These are phyloP conservation scores for Debaryomyces coudertii DNA, from an alignment of 1,139 yeast species.

Conservation along the genomic window DNA sequence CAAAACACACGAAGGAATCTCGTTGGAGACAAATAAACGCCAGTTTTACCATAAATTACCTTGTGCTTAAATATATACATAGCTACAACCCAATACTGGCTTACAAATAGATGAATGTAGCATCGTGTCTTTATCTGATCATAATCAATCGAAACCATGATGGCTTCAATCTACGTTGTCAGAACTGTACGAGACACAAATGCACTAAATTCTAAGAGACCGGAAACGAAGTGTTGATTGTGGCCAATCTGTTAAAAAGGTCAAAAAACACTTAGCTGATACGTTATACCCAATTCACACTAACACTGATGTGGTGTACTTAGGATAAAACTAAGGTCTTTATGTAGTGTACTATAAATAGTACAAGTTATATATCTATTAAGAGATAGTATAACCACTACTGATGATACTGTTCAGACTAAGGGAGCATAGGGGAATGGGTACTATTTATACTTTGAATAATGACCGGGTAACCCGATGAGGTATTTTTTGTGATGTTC, in stretches of 20 bases:
- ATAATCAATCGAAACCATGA: slow-evolving; percentile 25
- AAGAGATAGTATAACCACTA: slow-evolving; percentile 74
- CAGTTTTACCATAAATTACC: not conserved
- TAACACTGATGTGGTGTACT: slow-evolving; percentile 38
- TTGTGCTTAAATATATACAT: not conserved
- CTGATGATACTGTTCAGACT: slow-evolving; percentile 51
- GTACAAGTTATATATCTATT: slow-evolving; percentile 51
- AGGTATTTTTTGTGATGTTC: slow-evolving; percentile 3
- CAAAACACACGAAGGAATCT: not conserved
- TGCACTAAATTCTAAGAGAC: slow-evolving; percentile 62
- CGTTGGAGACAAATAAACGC: no score
- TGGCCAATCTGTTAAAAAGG: slow-evolving; percentile 65
- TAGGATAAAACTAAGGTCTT: slow-evolving; percentile 52
- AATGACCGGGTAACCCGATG: slow-evolving; percentile 22
- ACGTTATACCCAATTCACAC: slow-evolving; percentile 37
- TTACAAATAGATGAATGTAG: slow-evolving; percentile 35
- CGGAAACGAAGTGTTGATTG: slow-evolving; percentile 75
- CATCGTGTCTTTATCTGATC: slow-evolving; percentile 50
- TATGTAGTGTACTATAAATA: slow-evolving; percentile 43
- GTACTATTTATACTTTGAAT: slow-evolving; percentile 20
- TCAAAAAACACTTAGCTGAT: slow-evolving; percentile 62
- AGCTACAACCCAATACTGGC: not conserved
- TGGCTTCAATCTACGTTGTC: slow-evolving; percentile 23
- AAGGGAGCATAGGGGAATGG: slow-evolving; percentile 25
- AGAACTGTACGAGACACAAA: slow-evolving; percentile 32